phyloP scores from a whole-genome alignment of 2,329 filamentous ascomycete species.

The Rhinocladiella similis region DNA sequence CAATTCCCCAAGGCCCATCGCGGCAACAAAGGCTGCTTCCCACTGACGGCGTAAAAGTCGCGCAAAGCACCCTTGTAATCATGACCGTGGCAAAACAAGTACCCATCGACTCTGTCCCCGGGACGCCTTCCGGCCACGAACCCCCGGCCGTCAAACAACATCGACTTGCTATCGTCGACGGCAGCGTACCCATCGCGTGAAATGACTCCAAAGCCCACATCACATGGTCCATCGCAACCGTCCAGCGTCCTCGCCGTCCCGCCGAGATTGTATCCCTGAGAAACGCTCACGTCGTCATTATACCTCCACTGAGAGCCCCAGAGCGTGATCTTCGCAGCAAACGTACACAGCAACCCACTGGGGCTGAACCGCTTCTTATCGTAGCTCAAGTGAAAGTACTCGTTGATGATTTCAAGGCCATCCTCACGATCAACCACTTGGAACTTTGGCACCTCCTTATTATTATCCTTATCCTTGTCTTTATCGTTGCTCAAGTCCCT shows the following conservation, averaged over 20 bases:
- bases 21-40: slow-evolving; percentile 56
- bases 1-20: slow-evolving; percentile 64
- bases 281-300: slow-evolving; percentile 39
- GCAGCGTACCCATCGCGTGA: slow-evolving; percentile 53
- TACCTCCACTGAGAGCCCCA: slow-evolving; percentile 55
- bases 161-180: slow-evolving; percentile 56
- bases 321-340: slow-evolving; percentile 41
- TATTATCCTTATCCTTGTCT: background rate
- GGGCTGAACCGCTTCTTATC: slow-evolving; percentile 57
- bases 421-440: slow-evolving; percentile 43
- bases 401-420: slow-evolving; percentile 57
- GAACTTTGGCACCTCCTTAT: slow-evolving; percentile 17
- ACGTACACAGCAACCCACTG: slow-evolving; percentile 49
- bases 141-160: slow-evolving; percentile 57
- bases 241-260: slow-evolving; percentile 59
- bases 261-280: slow-evolving; percentile 38
- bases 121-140: slow-evolving; percentile 47
- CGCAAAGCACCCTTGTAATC: slow-evolving; percentile 57
- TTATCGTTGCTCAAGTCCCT: slow-evolving; percentile 27
- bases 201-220: slow-evolving; percentile 53
- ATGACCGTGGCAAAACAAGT: slow-evolving; percentile 61
- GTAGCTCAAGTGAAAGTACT: slow-evolving; percentile 58
- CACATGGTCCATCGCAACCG: slow-evolving; percentile 51
- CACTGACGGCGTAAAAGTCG: slow-evolving; percentile 57
- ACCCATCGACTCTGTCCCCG: slow-evolving; percentile 54